Conservation (phyloP, 1,139 yeast genomes). For the Magnusiomyces ingens region DNA sequence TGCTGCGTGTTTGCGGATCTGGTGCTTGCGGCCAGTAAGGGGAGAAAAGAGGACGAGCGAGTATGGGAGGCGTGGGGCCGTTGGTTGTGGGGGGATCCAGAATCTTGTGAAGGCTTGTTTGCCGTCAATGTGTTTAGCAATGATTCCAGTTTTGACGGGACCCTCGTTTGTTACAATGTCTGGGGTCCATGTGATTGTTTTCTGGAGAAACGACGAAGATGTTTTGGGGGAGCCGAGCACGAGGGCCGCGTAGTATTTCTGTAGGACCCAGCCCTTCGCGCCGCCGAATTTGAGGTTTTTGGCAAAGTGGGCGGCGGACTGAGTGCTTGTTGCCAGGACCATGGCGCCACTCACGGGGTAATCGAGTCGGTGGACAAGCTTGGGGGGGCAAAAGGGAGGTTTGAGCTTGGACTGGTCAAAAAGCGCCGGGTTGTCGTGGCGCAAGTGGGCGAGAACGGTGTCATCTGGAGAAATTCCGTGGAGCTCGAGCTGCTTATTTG, state of each 20-base stretch:
- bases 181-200: conserved; percentile 4
- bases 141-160: conserved; percentile 15
- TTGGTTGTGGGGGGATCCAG: conserved; percentile 6
- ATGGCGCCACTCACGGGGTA: conserved; percentile 29
- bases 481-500: neutral
- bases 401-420: conserved; percentile 17
- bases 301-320: conserved; percentile 23
- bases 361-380: conserved; percentile 28
- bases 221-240: neutral
- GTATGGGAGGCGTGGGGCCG: neutral
- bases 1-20: conserved; percentile 36
- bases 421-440: conserved; percentile 19
- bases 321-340: conserved; percentile 25
- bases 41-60: conserved; percentile 32
- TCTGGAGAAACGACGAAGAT: conserved; percentile 10
- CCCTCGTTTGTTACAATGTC: conserved; percentile 7
- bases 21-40: conserved; percentile 43
- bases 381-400: conserved; percentile 22
- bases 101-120: conserved; percentile 20
- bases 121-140: conserved; percentile 15
- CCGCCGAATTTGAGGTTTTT: conserved; percentile 20
- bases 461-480: neutral
- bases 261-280: conserved; percentile 19
- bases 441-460: conserved; percentile 18
- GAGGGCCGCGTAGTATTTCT: conserved; percentile 18